phyloP scores from a whole-genome alignment of 75 land plant genomes.

The Pinus taeda region DNA sequence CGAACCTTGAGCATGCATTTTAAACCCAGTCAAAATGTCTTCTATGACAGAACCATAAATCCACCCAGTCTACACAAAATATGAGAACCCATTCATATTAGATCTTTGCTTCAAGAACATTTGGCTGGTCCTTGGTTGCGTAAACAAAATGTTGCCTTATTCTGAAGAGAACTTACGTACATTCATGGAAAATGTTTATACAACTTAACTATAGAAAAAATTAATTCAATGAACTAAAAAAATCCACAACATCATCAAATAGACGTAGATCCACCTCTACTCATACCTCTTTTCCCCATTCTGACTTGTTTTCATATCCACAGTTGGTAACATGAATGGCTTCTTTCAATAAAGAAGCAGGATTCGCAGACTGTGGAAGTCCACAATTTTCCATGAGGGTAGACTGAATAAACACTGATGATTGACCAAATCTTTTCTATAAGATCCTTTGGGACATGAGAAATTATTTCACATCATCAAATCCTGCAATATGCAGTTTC shows the following conservation, averaged over 20 bases:
- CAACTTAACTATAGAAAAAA: background rate
- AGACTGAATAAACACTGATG: slow-evolving; percentile 91
- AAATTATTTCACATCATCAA: slow-evolving; percentile 78
- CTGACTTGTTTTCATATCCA: slow-evolving; percentile 97
- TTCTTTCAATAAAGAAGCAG: slow-evolving; percentile 84
- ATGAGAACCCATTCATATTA: background rate
- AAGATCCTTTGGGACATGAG: slow-evolving; percentile 87
- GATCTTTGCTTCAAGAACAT: background rate
- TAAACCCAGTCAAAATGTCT: slow-evolving; percentile 89
- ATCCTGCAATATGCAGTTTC: slow-evolving; percentile 38
- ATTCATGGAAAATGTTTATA: background rate
- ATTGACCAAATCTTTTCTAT: slow-evolving; percentile 96
- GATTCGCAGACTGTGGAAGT: slow-evolving; percentile 73
- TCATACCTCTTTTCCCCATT: slow-evolving; percentile 95
- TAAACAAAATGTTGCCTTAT: background rate
- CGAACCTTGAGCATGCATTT: slow-evolving; percentile 92
- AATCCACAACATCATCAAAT: background rate
- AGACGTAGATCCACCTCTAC: background rate
- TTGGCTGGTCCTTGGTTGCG: background rate
- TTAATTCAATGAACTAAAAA: background rate
- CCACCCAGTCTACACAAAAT: slow-evolving; percentile 73
- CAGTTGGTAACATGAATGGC: slow-evolving; percentile 99
- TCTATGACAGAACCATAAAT: slow-evolving; percentile 91
- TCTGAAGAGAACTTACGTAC: background rate
- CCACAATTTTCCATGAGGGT: slow-evolving; percentile 89